A percentile compares a stretch with the other conserved stretches of the same genome.
Evolutionary conservation across 345 rosid genomes (phyloP).

Genomic region (Brassica juncea): DNA sequence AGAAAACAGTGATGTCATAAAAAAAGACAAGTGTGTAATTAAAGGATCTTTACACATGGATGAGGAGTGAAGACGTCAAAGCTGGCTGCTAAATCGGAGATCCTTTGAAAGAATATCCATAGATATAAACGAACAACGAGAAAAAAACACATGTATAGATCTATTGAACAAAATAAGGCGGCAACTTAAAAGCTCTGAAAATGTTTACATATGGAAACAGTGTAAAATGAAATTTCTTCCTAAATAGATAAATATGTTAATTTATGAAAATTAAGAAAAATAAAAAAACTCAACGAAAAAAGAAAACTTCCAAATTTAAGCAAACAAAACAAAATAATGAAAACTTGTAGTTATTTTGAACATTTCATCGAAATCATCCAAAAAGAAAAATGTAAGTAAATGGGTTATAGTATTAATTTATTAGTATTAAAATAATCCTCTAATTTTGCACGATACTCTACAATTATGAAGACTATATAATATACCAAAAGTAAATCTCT

Average conservation of each 20-base stretch:
- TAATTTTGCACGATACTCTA: conserved; percentile 25
- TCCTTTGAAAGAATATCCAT: background rate
- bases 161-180: background rate
- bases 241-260: background rate
- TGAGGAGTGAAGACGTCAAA: background rate
- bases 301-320: background rate
- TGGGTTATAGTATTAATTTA: background rate
- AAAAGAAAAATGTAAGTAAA: background rate
- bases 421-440: background rate
- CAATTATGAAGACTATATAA: background rate
- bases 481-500: conserved; percentile 5
- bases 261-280: background rate
- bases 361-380: background rate
- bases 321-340: background rate
- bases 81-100: background rate
- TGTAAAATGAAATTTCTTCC: background rate
- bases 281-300: background rate
- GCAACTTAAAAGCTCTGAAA: background rate
- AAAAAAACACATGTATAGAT: too few species aligned
- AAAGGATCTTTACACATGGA: background rate
- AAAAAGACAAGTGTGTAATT: background rate
- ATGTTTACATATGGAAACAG: background rate
- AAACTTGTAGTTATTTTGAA: background rate
- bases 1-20: too few species aligned
- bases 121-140: background rate